Evolutionary conservation across 805 yeast genomes (phyloP).

Genomic region (Yarrowia porcina): DNA sequence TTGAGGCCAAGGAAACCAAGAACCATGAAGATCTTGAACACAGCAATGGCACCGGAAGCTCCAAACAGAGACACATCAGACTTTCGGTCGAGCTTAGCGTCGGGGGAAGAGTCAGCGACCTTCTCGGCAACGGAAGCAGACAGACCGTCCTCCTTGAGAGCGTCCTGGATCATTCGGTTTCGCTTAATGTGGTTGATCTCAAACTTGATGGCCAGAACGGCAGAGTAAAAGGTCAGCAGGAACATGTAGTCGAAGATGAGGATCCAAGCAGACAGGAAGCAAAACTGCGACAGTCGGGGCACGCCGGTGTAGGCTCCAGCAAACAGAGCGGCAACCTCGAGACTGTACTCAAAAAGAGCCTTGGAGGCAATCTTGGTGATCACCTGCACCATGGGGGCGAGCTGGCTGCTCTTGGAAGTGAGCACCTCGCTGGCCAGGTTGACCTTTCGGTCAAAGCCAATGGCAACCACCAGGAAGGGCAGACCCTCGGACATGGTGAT

Average conservation of each 20-base stretch:
- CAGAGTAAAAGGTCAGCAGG: conserved; percentile 76
- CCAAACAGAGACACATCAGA: conserved; percentile 13
- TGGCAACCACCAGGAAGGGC: conserved; percentile 86
- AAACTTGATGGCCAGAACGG: conserved; percentile 79
- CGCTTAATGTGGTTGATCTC: conserved; percentile 85
- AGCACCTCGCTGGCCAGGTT: conserved; percentile 52
- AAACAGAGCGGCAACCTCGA: conserved; percentile 67
- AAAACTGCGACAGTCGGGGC: conserved; percentile 74
- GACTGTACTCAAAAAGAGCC: conserved; percentile 68
- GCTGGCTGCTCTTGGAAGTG: conserved; percentile 36
- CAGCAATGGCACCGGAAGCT: conserved; percentile 23
- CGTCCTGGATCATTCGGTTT: conserved; percentile 69
- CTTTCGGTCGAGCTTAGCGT: conserved; percentile 8
- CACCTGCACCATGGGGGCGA: conserved; percentile 42
- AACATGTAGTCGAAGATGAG: conserved; percentile 67
- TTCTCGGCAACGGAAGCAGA: conserved; percentile 68
- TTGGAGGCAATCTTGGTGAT: conserved; percentile 42
- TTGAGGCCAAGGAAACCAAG: conserved; percentile 39
- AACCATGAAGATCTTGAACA: conserved; percentile 37
- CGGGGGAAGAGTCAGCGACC: conserved; percentile 47
- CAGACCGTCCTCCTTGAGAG: conserved; percentile 91
- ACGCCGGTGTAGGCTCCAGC: conserved; percentile 55
- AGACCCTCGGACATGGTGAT: conserved; percentile 81
- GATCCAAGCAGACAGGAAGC: conserved; percentile 67
- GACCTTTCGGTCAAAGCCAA: conserved; percentile 87